Percentiles rank a stretch among this genome's conserved stretches.
Evolutionary conservation across 2,329 filamentous ascomycete species (phyloP).

Genomic region (Paracorniculantispora psalliotae): DNA sequence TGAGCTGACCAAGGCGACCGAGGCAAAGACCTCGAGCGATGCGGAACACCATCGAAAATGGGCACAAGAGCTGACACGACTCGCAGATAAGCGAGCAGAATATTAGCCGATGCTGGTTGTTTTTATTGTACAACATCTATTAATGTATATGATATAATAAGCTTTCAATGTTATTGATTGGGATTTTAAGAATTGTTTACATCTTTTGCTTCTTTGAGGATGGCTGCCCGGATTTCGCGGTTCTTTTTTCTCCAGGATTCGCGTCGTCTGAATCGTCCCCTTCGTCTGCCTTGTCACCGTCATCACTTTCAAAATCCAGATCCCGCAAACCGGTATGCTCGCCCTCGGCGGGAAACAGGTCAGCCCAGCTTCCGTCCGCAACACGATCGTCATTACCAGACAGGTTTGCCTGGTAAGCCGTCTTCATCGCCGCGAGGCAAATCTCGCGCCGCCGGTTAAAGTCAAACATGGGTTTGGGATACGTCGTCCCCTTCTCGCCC

Average conservation of each 20-base stretch:
- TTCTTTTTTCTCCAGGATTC: conserved; percentile 21
- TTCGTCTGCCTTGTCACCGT: conserved; percentile 29
- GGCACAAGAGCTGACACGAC: conserved; percentile 31
- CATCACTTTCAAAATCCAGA: conserved; percentile 28
- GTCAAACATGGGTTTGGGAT: conserved; percentile 75
- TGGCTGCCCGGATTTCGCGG: conserved; percentile 12
- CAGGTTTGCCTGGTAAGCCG: conserved; percentile 60
- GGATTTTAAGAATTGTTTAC: conserved; percentile 13
- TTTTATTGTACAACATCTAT: neutral
- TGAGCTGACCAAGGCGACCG: conserved; percentile 21
- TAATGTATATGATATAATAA: conserved; percentile 18
- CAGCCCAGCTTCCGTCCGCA: conserved; percentile 53
- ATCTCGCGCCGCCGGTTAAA: conserved; percentile 57
- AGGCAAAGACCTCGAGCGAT: conserved; percentile 14
- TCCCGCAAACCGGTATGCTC: conserved; percentile 34
- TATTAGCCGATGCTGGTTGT: conserved; percentile 25
- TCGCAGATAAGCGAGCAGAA: conserved; percentile 23
- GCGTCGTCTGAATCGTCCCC: conserved; percentile 20
- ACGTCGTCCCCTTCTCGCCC: conserved; percentile 41
- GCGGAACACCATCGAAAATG: conserved; percentile 23
- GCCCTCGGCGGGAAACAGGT: conserved; percentile 37
- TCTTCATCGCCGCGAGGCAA: conserved; percentile 66
- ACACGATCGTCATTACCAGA: conserved; percentile 60
- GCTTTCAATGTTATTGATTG: neutral
- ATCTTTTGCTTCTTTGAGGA: conserved; percentile 21